Evolutionary conservation across 495 filamentous ascomycete species (phyloP).

Genomic region (Neurospora discreta): DNA sequence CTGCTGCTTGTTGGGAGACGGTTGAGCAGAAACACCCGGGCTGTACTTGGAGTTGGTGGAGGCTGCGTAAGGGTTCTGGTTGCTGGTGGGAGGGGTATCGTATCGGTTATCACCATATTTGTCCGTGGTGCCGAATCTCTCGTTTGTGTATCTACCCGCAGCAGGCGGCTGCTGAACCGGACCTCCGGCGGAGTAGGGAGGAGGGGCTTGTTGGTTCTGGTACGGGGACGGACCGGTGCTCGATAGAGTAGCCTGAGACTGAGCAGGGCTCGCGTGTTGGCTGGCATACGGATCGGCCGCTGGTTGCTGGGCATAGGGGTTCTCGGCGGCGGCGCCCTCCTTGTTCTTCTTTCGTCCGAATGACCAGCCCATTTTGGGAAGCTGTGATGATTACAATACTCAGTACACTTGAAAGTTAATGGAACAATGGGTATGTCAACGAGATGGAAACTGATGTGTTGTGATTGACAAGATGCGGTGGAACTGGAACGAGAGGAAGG

Average conservation of each 20-base stretch:
- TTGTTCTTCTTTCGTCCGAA: constrained; percentile 37
- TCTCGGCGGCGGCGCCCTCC: constrained; percentile 44
- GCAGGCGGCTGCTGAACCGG: constrained; percentile 4
- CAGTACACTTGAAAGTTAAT: neutral
- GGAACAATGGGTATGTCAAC: neutral
- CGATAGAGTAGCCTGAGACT: constrained; percentile 9
- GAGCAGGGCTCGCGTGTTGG: constrained; percentile 23
- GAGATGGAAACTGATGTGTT: neutral
- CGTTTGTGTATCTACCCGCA: constrained; percentile 41
- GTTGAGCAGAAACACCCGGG: neutral
- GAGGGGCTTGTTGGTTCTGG: neutral
- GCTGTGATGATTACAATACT: neutral
- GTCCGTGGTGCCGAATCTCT: constrained; percentile 49
- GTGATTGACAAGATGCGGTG: neutral
- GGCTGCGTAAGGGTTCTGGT: constrained; percentile 10
- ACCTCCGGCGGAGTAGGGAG: constrained; percentile 8
- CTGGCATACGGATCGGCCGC: constrained; percentile 52
- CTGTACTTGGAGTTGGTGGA: neutral
- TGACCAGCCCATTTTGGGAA: neutral
- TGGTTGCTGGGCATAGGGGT: constrained; percentile 60
- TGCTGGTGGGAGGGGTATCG: constrained; percentile 25
- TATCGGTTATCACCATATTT: constrained; percentile 59
- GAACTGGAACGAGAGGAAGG: neutral
- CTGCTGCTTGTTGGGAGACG: neutral
- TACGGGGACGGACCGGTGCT: constrained; percentile 8